Percentiles rank a stretch among this genome's conserved stretches.
Conservation (phyloP, 176 grass and related monocot species). For the Carex cristatella region DNA sequence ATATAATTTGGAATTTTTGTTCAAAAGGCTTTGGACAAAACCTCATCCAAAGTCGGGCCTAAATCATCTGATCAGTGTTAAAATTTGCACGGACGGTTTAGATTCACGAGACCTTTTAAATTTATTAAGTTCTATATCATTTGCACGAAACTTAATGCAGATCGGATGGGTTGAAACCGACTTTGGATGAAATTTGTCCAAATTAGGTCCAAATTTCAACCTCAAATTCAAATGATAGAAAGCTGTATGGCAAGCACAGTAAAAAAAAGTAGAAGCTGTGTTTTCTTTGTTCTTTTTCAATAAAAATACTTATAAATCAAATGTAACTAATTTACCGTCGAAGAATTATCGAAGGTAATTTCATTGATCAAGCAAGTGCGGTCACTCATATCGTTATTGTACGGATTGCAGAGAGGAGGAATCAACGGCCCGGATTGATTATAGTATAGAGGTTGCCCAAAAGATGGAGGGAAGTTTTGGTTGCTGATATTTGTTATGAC, state of each 20-base stretch:
- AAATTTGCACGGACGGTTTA: too few relatives aligned
- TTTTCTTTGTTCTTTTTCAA: background rate
- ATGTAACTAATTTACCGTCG: conserved; percentile 27
- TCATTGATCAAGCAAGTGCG: conserved; percentile 33
- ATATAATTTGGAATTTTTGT: background rate
- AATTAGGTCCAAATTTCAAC: too few relatives aligned
- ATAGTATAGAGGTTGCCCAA: conserved; percentile 52
- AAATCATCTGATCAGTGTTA: too few relatives aligned
- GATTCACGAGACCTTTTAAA: too few relatives aligned
- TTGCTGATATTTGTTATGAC: conserved; percentile 90
- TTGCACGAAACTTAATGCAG: too few relatives aligned
- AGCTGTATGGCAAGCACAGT: background rate
- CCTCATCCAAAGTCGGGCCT: too few relatives aligned
- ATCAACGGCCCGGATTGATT: conserved; percentile 85
- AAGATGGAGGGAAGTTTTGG: conserved; percentile 39
- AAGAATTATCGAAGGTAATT: conserved; percentile 48
- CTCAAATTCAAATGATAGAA: too few relatives aligned
- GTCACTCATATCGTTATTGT: conserved; percentile 48
- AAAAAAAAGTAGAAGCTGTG: background rate
- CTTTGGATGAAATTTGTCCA: too few relatives aligned
- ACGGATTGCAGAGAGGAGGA: conserved; percentile 67
- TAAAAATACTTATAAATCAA: background rate
- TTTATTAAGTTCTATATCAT: too few relatives aligned
- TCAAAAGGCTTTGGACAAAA: too few relatives aligned
- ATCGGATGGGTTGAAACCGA: too few relatives aligned